Evolutionary conservation across 2,329 filamentous ascomycete species (phyloP).

Genomic region (Didymella lethalis): DNA sequence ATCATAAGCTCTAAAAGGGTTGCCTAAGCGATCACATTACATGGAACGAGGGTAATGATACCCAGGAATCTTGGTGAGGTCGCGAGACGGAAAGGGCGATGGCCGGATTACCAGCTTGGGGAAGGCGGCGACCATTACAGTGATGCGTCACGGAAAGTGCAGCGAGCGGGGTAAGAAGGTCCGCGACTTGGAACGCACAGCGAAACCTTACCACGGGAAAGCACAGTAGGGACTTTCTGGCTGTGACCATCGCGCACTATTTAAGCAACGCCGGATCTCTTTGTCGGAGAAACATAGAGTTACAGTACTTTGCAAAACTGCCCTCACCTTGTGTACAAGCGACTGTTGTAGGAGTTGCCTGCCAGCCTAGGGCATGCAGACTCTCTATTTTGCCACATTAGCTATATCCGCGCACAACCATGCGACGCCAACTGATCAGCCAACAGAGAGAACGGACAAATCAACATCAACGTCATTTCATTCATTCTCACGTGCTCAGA

Average conservation of each 20-base stretch:
- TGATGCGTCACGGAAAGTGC: conserved; percentile 7
- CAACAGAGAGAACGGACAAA: no score
- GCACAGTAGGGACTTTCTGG: no score
- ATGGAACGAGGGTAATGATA: conserved; percentile 5
- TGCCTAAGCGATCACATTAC: conserved; percentile 1
- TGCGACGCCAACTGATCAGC: no score
- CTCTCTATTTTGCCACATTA: no score
- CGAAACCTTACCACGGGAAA: no score
- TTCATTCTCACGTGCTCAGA: no score
- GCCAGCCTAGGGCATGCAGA: no score
- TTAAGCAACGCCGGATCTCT: neutral
- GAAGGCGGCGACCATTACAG: neutral
- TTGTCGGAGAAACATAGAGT: neutral
- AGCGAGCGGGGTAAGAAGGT: conserved; percentile 18
- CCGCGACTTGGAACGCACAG: neutral
- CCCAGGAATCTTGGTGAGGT: neutral
- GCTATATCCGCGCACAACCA: no score
- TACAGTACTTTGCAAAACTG: neutral
- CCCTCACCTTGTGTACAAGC: no score
- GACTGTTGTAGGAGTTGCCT: no score
- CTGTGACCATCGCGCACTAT: neutral
- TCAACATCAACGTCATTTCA: no score
- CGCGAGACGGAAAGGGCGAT: neutral
- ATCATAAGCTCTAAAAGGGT: neutral
- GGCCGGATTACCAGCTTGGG: conserved; percentile 11